Base-by-base conservation (phyloP, 768 basidiomycete species). In the Piloderma croceum region DNA sequence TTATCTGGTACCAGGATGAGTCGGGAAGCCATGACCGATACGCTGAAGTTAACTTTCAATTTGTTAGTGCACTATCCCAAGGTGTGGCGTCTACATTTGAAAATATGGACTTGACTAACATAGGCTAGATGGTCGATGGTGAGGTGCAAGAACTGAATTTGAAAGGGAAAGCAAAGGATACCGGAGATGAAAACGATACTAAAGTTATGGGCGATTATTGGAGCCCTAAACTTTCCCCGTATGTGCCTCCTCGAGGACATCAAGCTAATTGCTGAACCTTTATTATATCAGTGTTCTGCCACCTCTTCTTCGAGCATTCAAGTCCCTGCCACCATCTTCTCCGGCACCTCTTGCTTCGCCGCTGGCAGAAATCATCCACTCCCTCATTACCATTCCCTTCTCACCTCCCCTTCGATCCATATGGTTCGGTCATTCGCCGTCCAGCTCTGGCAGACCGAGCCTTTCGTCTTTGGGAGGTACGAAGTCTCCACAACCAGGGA, bases 31-130 rank as follows among this genome's bases (percentile, higher is more conserved):
- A 73, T 85, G 65, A 72, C 76, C 3, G 92, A 97, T 59, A 56
- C 91, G 19, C 71, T 97, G 41, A 97, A 97, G 56, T 70, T 91
- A 34, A 68, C 76, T 3, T 92, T 89, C 61, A 92, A 94, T 57
- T 57, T 94, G 22, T 67, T 90, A 37, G 58, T 79, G 31, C 83
- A 86, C 55, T 91, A 89, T 60, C 89, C 89, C 4, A 88, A 81
- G 68, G 85, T 84, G 33, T 22, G 63, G 56, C 5, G n/a, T n/a
- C n/a, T n/a, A n/a, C n/a, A n/a, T n/a, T n/a, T n/a, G n/a, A n/a
- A n/a, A n/a, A n/a, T n/a, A n/a, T n/a, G n/a, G n/a, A n/a, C n/a
- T n/a, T n/a, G n/a, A n/a, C n/a, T n/a, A n/a, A n/a, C n/a, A n/a
- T n/a, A 32, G 25, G 36, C 24, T 27, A 50, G 44, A 67, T 66